Percentiles rank a stretch among this genome's conserved stretches.
Conservation (phyloP, 257 asterid species). For the Primulina huaijiensis region DNA sequence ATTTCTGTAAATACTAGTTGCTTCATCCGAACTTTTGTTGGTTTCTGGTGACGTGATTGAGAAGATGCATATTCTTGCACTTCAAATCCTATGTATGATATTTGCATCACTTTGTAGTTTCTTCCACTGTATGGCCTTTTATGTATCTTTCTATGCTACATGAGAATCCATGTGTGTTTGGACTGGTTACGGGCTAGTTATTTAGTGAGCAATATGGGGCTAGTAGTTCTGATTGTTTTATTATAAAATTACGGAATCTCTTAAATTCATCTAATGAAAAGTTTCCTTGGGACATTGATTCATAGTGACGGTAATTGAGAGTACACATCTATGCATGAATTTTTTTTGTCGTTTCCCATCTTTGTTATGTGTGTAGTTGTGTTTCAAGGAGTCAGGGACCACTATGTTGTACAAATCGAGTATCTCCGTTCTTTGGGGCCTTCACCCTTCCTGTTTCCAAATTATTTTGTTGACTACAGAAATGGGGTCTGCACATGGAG, state of each 20-base stretch:
- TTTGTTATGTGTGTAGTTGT: not conserved
- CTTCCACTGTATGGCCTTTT: conserved; percentile 2
- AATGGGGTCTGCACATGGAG: not conserved
- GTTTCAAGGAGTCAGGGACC: not conserved
- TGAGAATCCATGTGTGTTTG: not conserved
- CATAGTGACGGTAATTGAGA: conserved; percentile 5
- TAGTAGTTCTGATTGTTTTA: not conserved
- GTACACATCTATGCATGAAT: not conserved
- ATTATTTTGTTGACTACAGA: conserved; percentile 1
- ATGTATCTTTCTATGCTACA: not conserved
- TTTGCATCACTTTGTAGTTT: not conserved
- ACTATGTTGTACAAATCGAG: not conserved
- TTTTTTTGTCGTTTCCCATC: not conserved
- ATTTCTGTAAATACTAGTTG: not conserved
- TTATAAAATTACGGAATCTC: conserved; percentile 2
- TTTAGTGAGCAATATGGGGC: not conserved
- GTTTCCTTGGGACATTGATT: conserved; percentile 18
- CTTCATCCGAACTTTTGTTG: conserved; percentile 3
- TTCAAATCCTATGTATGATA: not conserved
- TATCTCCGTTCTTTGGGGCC: conserved; percentile 15
- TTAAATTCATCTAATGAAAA: not conserved
- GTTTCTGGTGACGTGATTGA: conserved; percentile 5
- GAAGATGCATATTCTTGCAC: not conserved
- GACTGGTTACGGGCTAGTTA: not conserved
- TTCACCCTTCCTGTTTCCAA: not conserved